Conservation (phyloP, 805 yeast species). For the Starmerella bombicola region DNA sequence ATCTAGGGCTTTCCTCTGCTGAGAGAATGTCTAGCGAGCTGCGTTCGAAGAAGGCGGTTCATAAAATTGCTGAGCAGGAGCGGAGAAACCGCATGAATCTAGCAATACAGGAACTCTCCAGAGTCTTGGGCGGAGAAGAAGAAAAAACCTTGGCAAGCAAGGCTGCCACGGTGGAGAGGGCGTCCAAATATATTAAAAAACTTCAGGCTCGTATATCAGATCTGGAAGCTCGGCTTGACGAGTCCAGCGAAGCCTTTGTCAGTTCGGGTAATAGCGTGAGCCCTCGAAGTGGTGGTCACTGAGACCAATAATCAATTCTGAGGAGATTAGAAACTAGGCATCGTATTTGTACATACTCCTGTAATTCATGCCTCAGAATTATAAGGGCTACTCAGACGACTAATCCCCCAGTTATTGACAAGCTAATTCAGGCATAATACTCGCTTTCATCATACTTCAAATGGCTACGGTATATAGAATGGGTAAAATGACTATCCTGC, state of each 20-base stretch:
- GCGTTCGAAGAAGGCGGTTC: constrained; percentile 51
- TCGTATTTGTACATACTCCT: too few species aligned
- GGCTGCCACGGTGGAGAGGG: constrained; percentile 90
- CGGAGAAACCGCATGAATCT: constrained; percentile 82
- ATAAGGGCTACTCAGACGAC: too few species aligned
- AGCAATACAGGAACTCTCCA: constrained; percentile 66
- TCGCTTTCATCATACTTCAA: too few species aligned
- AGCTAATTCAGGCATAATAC: too few species aligned
- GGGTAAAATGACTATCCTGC: too few species aligned
- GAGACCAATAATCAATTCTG: too few species aligned
- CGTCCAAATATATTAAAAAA: constrained; percentile 52
- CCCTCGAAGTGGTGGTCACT: too few species aligned
- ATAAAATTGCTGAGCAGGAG: constrained; percentile 92
- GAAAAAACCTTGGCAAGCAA: constrained; percentile 37
- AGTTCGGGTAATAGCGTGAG: neutral
- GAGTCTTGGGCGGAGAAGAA: constrained; percentile 41
- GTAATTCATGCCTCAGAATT: too few species aligned
- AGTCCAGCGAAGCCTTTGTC: neutral
- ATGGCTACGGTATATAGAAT: too few species aligned
- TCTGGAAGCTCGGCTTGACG: constrained; percentile 21
- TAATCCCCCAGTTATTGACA: too few species aligned
- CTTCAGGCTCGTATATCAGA: constrained; percentile 30
- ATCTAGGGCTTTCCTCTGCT: constrained; percentile 33
- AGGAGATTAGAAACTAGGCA: too few species aligned
- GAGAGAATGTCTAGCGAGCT: constrained; percentile 31